Percentiles rank a stretch among this genome's conserved stretches.
Conservation (phyloP, 2,329 filamentous ascomycete genomes). For the Bipolaris zeicola region DNA sequence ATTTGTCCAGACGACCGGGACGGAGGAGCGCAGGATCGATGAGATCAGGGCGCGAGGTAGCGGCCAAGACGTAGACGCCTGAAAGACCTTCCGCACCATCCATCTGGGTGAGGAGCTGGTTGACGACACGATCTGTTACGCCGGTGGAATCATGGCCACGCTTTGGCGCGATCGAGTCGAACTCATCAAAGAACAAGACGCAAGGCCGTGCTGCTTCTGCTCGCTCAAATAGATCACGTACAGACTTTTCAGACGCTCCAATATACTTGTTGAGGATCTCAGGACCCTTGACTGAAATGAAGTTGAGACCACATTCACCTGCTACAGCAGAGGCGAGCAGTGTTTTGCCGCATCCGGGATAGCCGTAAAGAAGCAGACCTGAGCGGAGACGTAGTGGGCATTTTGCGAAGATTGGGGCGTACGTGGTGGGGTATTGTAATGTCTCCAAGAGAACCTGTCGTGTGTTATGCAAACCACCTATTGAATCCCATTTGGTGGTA, state of each 20-base stretch:
- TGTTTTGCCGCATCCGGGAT: conserved; percentile 95
- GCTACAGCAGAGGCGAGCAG: conserved; percentile 95
- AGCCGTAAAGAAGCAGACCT: conserved; percentile 90
- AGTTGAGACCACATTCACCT: conserved; percentile 95
- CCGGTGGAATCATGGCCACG: conserved; percentile 95
- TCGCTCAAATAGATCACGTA: conserved; percentile 92
- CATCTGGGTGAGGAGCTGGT: conserved; percentile 98
- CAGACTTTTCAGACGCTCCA: conserved; percentile 93
- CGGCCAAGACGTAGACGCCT: conserved; percentile 94
- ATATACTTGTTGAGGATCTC: conserved; percentile 99
- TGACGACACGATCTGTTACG: conserved; percentile 98
- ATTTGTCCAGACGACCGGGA: conserved; percentile 92
- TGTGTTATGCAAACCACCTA: conserved; percentile 85
- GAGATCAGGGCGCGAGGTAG: conserved; percentile 88
- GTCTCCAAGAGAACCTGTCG: conserved; percentile 93
- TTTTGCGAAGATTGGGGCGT: conserved; percentile 95
- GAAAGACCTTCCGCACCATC: conserved; percentile 94
- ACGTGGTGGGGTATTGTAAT: conserved; percentile 94
- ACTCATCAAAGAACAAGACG: conserved; percentile 97
- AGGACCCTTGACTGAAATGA: conserved; percentile 96
- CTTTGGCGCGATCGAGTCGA: conserved; percentile 96
- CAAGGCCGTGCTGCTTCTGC: conserved; percentile 90
- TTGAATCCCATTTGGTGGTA: conserved; percentile 88
- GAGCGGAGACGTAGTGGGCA: conserved; percentile 94
- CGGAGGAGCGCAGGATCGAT: conserved; percentile 93